Conservation (phyloP, 2,329 filamentous ascomycete species). For the Conoideocrella luteorostrata region DNA sequence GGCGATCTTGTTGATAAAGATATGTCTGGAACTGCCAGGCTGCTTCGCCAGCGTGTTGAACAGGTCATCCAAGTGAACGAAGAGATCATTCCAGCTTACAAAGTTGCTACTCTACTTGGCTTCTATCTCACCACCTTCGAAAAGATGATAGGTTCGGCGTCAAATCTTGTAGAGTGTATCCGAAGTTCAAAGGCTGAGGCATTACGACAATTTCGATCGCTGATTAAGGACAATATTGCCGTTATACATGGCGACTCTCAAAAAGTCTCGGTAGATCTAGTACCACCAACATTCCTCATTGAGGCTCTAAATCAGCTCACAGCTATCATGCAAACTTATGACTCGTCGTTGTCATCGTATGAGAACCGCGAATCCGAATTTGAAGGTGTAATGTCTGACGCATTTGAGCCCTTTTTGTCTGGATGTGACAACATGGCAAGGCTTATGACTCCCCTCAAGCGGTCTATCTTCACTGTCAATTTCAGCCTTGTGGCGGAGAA, state of each 20-base stretch:
- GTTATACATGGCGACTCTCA: conserved; percentile 67
- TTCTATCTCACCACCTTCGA: conserved; percentile 87
- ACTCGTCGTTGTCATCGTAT: conserved; percentile 64
- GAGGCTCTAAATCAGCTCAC: conserved; percentile 74
- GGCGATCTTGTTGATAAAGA: conserved; percentile 84
- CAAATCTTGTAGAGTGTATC: conserved; percentile 64
- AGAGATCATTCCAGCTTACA: conserved; percentile 81
- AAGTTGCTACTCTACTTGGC: conserved; percentile 77
- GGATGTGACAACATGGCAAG: conserved; percentile 66
- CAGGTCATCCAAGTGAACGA: conserved; percentile 91
- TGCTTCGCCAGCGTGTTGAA: conserved; percentile 85
- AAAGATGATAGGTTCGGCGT: conserved; percentile 65
- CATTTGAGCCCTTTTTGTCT: conserved; percentile 78
- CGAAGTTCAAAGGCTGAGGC: conserved; percentile 66
- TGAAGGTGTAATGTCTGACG: conserved; percentile 65
- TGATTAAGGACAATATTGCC: conserved; percentile 74
- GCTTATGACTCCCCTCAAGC: conserved; percentile 50
- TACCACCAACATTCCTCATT: conserved; percentile 71
- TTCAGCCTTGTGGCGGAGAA: conserved; percentile 55
- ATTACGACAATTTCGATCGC: conserved; percentile 71
- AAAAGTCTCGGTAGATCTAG: conserved; percentile 63
- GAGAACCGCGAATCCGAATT: conserved; percentile 62
- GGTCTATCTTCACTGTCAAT: conserved; percentile 67
- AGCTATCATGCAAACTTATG: conserved; percentile 78
- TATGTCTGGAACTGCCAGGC: conserved; percentile 69